Conservation (phyloP, 495 filamentous ascomycete genomes). For the Xylaria flabelliformis region DNA sequence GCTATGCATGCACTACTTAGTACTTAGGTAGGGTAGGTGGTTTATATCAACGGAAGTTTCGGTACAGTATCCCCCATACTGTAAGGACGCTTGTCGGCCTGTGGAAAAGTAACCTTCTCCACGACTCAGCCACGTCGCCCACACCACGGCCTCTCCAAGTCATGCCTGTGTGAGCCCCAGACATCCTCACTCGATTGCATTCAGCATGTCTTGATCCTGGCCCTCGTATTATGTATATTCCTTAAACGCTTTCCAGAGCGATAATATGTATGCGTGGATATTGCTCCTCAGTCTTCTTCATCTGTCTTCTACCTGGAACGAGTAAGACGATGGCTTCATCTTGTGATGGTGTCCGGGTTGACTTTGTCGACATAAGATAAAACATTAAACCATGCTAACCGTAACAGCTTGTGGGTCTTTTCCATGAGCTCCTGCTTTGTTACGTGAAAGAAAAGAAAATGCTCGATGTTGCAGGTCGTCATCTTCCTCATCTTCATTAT, state of each 20-base stretch:
- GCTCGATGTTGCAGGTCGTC: neutral
- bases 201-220: conserved; percentile 8
- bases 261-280: neutral
- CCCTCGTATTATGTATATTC: neutral
- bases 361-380: neutral
- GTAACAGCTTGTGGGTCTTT: neutral
- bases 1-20: conserved; percentile 9
- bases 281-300: neutral
- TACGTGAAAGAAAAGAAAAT: neutral
- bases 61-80: conserved; percentile 8
- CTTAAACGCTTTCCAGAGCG: neutral
- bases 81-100: neutral
- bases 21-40: neutral
- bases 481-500: neutral
- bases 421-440: neutral
- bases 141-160: conserved; percentile 11
- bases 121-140: conserved; percentile 26
- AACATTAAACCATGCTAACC: neutral
- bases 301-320: neutral
- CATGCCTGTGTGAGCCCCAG: conserved; percentile 4
- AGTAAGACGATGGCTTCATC: conserved; percentile 6
- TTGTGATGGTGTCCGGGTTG: neutral
- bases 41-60: neutral
- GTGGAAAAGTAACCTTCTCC: conserved; percentile 12
- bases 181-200: neutral